phyloP scores from a whole-genome alignment of 164 flowering plant genomes.

The Santalum album region DNA sequence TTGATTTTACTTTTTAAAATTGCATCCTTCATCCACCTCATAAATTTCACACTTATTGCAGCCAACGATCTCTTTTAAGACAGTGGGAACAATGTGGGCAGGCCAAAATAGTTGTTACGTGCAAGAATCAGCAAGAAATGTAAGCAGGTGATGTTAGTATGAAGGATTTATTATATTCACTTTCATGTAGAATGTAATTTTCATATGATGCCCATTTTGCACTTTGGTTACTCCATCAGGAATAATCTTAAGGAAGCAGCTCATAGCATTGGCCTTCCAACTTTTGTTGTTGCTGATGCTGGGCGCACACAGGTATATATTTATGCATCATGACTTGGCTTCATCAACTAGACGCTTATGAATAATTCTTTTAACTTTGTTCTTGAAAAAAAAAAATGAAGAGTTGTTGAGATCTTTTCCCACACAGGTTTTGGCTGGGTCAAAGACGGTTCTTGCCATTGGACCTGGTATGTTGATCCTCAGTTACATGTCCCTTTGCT shows the following conservation, averaged over 20 bases:
- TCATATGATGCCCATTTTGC: neutral
- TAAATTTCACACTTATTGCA: conserved; percentile 20
- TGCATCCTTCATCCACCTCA: neutral
- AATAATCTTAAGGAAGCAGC: conserved; percentile 68
- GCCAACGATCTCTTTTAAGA: conserved; percentile 63
- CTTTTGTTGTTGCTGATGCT: conserved; percentile 93
- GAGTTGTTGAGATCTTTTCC: too few relatives aligned
- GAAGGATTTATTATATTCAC: neutral
- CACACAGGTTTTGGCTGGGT: conserved; percentile 67
- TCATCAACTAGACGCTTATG: neutral
- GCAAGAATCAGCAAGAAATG: conserved; percentile 96
- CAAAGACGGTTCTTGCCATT: conserved; percentile 88
- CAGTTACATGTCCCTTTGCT: neutral
- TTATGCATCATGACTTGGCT: too few relatives aligned
- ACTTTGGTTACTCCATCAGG: conserved; percentile 32
- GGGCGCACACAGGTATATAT: conserved; percentile 80
- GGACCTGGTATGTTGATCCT: conserved; percentile 67
- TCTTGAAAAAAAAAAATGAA: conserved; percentile 1
- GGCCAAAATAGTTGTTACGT: conserved; percentile 80
- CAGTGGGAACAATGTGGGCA: conserved; percentile 91
- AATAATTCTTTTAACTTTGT: conserved; percentile 1
- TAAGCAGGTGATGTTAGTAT: conserved; percentile 36
- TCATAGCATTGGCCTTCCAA: conserved; percentile 82
- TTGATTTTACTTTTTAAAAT: neutral
- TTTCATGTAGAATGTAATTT: neutral